These are phyloP conservation scores for Fistulifera pelliculosa DNA, from an alignment of 108 stramenopile species.

Conservation along the genomic window DNA sequence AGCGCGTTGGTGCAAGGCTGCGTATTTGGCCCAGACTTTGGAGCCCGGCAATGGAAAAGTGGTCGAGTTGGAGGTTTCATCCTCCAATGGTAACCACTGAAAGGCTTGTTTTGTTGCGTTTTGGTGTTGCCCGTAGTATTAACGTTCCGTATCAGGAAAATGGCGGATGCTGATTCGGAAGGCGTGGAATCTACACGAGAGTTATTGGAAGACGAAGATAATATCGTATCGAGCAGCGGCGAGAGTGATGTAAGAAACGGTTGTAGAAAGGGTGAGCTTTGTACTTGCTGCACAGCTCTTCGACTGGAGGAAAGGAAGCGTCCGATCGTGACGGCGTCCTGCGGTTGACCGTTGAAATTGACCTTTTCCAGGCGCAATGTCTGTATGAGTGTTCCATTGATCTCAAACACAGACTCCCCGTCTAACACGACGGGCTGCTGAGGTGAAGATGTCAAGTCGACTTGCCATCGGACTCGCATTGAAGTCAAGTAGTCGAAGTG, in stretches of 20 bases:
- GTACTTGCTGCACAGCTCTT: background rate
- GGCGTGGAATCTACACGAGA: too few species aligned
- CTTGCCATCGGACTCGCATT: too few species aligned
- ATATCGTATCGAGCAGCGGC: too few species aligned
- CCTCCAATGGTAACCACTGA: background rate
- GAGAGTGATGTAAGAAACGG: background rate
- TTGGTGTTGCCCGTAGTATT: too few species aligned
- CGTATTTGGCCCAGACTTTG: background rate
- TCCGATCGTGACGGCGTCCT: background rate
- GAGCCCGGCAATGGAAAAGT: background rate
- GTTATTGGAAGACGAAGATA: too few species aligned
- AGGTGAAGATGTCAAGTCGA: too few species aligned
- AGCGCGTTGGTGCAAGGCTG: background rate
- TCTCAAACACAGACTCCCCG: too few species aligned
- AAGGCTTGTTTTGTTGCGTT: too few species aligned
- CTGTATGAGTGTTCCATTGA: background rate
- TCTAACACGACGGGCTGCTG: too few species aligned
- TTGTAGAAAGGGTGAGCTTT: background rate
- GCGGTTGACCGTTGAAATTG: background rate
- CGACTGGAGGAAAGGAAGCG: background rate
- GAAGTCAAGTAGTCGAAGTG: too few species aligned
- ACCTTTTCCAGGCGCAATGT: background rate
- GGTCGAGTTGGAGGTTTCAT: background rate
- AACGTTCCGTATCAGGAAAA: too few species aligned
- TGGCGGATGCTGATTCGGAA: too few species aligned